Base-by-base conservation (phyloP, 495 filamentous ascomycete species). In the Aspergillus bertholletiae region DNA sequence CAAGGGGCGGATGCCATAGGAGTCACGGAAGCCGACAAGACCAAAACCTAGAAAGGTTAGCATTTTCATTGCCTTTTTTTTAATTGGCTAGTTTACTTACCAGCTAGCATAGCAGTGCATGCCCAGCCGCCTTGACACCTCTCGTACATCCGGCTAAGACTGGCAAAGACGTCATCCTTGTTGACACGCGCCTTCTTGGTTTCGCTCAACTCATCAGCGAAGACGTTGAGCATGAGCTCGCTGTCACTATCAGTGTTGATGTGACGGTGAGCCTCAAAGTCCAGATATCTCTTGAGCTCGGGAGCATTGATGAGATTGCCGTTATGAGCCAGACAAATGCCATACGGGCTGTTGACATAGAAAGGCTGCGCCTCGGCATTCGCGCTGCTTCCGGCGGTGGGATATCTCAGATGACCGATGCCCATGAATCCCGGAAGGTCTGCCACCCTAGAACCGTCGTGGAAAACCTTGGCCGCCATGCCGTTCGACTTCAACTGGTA, bases 181-280 rank as follows among this genome's bases (percentile, higher is more conserved):
- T 97, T 96, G 45, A 95, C 92, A 74, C 94, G 89, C 24, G 92
- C 89, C 73, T 98, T 97, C 58, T 90, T 90, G n/a, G 90, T 96
- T 69, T 96, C 89, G 55, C 93, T 92, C 41, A 98, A 80, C 68
- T 93, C 93, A 69, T 90, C 88, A 15, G 94, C 94, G 58, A 96
- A 96, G 56, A 97, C 82, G 68, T 97, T 98, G 46, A 98, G 78
- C 84, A 96, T 95, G 51, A 95, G 71, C 76, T 98, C 94, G 62
- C 88, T 92, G 69, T 98, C 94, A 51, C 86, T 92, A 55, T 97
- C 92, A 23, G 94, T 96, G 74, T 98, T 98, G 73, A 97, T 92
- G 67, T 97, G 94, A 59, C 94, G 81, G 70, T 95, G 92, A 5
- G 90, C 94, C 56, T 92, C 90, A 58, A 87, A 75, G 62, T 98